Percentiles rank a stretch among this genome's conserved stretches.
Conservation (phyloP, 169 alveolate genomes). For the Cryptosporidium sp. region DNA sequence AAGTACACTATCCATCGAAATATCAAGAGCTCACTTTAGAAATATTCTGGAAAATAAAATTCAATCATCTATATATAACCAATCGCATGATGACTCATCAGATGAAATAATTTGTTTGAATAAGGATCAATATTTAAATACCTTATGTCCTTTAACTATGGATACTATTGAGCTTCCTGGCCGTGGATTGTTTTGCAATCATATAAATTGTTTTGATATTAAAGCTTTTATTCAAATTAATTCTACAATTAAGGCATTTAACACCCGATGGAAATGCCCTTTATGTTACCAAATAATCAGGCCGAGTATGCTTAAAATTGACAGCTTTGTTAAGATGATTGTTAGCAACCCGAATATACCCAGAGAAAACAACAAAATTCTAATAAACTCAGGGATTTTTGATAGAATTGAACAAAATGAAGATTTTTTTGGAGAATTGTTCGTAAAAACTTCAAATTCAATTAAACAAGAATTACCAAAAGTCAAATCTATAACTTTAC, state of each 20-base stretch:
- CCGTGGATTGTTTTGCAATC: slow-evolving; percentile 90
- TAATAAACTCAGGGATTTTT: slow-evolving; percentile 13
- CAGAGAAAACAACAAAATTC: slow-evolving; percentile 45
- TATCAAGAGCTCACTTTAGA: slow-evolving; percentile 23
- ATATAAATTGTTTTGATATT: slow-evolving; percentile 92
- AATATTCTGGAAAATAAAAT: slow-evolving; percentile 29
- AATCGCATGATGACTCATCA: slow-evolving; percentile 12
- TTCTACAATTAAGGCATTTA: slow-evolving; percentile 90
- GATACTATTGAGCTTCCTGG: slow-evolving; percentile 87
- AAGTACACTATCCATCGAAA: slow-evolving; percentile 16
- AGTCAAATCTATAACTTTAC: not conserved
- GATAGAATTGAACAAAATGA: slow-evolving; percentile 7
- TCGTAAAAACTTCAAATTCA: not conserved
- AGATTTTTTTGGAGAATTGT: not conserved
- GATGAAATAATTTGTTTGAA: slow-evolving; percentile 69
- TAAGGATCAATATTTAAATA: slow-evolving; percentile 43
- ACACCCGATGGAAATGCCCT: slow-evolving; percentile 94
- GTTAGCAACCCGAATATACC: slow-evolving; percentile 74
- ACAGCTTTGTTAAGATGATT: slow-evolving; percentile 83
- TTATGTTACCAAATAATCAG: slow-evolving; percentile 87
- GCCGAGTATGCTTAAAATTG: slow-evolving; percentile 88
- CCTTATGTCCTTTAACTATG: slow-evolving; percentile 77
- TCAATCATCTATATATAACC: not conserved
- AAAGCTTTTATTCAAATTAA: slow-evolving; percentile 88
- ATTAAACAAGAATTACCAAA: not conserved